Evolutionary conservation across 192 early-diverging fungal genomes (phyloP).

Genomic region (Entomortierella chlamydospora): DNA sequence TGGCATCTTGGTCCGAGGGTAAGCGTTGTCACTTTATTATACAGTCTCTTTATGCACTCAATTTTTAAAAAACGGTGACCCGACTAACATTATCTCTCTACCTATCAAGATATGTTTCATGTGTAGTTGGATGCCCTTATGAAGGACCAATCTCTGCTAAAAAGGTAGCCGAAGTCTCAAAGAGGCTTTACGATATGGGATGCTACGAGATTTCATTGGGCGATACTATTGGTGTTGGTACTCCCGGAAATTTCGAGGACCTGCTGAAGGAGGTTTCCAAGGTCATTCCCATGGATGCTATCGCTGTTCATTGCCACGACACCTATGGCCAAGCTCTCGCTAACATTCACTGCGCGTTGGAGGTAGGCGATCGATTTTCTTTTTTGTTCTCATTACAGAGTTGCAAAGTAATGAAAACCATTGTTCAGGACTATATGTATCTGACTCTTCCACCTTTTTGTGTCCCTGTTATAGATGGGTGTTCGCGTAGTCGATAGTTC

Average conservation of each 20-base stretch:
- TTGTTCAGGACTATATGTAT: background rate
- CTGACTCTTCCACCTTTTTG: background rate
- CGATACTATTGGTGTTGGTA: constrained; percentile 96
- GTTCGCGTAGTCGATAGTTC: constrained; percentile 95
- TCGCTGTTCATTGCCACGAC: constrained; percentile 97
- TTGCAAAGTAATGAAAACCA: background rate
- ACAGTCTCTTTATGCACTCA: too few species aligned
- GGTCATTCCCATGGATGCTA: constrained; percentile 76
- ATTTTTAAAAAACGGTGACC: background rate
- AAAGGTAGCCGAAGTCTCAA: constrained; percentile 77
- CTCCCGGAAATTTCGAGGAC: constrained; percentile 62
- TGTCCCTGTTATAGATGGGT: constrained; percentile 69
- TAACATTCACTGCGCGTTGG: constrained; percentile 86
- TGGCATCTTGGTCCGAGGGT: constrained; percentile 80
- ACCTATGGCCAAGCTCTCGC: constrained; percentile 97
- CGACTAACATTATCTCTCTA: background rate
- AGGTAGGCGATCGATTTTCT: constrained; percentile 62
- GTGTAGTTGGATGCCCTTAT: constrained; percentile 95
- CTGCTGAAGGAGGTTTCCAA: constrained; percentile 79
- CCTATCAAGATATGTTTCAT: constrained; percentile 82
- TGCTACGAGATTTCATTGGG: constrained; percentile 98
- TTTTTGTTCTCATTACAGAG: background rate
- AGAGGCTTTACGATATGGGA: constrained; percentile 85
- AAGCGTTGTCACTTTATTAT: constrained; percentile 32
- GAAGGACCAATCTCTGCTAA: constrained; percentile 80